Conservation (phyloP, 306 rosid genomes). For the Elaeagnus macrophylla region DNA sequence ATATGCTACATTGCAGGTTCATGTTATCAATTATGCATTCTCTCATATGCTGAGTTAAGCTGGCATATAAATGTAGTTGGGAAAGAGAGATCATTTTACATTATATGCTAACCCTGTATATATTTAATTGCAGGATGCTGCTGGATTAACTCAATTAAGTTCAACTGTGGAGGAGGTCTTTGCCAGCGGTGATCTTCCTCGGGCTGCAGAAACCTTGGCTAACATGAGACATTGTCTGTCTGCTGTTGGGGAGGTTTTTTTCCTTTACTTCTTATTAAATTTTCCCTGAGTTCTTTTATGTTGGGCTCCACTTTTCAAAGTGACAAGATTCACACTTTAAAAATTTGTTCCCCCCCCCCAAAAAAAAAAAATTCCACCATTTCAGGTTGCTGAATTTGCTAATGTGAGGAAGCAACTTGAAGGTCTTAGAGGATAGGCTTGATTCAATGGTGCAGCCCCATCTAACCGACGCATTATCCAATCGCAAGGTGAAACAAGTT, state of each 20-base stretch:
- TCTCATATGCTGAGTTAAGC: slow-evolving; percentile 5
- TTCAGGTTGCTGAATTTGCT: slow-evolving; percentile 98
- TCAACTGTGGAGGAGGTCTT: slow-evolving; percentile 95
- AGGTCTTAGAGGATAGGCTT: slow-evolving; percentile 95
- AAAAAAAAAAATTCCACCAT: not conserved
- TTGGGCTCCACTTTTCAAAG: too few species aligned
- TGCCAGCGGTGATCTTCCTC: slow-evolving; percentile 97
- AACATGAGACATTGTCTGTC: slow-evolving; percentile 98
- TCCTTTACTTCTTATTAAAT: too few species aligned
- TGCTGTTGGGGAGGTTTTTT: slow-evolving; percentile 87
- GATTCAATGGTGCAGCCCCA: slow-evolving; percentile 96
- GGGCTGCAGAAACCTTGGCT: slow-evolving; percentile 89
- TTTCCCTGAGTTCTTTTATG: slow-evolving; percentile 1
- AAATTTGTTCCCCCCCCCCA: not conserved
- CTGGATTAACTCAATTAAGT: slow-evolving; percentile 95
- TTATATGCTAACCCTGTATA: slow-evolving; percentile 5
- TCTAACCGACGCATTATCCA: slow-evolving; percentile 71
- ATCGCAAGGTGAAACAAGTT: slow-evolving; percentile 59
- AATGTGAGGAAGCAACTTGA: slow-evolving; percentile 93
- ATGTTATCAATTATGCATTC: slow-evolving; percentile 7
- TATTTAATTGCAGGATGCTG: slow-evolving; percentile 70
- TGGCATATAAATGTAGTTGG: slow-evolving; percentile 1
- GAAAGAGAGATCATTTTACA: slow-evolving; percentile 3
- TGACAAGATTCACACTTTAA: not conserved
- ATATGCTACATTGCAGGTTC: slow-evolving; percentile 81